Conservation (phyloP, 192 early-diverging fungal species). For the Diversispora epigaea region DNA sequence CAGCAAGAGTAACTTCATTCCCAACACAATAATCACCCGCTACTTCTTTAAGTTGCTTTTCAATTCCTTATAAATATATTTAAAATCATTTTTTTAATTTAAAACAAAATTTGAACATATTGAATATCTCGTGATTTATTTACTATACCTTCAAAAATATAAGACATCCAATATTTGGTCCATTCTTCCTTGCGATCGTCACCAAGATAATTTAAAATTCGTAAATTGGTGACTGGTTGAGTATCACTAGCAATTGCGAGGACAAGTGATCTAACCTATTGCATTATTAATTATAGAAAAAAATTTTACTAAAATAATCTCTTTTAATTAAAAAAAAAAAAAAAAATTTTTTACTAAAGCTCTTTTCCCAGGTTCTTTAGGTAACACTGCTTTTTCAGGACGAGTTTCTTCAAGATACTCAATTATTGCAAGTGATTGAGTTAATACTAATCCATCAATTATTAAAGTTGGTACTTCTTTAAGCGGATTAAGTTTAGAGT, state of each 20-base stretch:
- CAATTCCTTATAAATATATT: conserved; percentile 27
- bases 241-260: conserved; percentile 77
- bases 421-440: conserved; percentile 77
- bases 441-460: conserved; percentile 55
- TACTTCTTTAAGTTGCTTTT: conserved; percentile 51
- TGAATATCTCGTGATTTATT: not conserved
- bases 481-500: conserved; percentile 64
- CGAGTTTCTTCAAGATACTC: conserved; percentile 86
- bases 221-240: conserved; percentile 85
- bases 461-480: conserved; percentile 67
- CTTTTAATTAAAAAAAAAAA: not conserved
- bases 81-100: not conserved
- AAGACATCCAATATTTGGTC: conserved; percentile 54
- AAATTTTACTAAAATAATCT: too few species aligned
- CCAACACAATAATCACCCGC: conserved; percentile 78
- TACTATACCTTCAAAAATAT: conserved; percentile 61
- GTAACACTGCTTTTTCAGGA: conserved; percentile 70
- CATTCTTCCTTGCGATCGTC: conserved; percentile 57
- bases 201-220: conserved; percentile 64
- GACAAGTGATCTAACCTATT: conserved; percentile 68
- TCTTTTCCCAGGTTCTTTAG: conserved; percentile 62
- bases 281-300: too few species aligned
- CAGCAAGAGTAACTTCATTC: conserved; percentile 81
- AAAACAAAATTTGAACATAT: not conserved
- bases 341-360: conserved; percentile 49